Conservation (phyloP, 257 asterid species). For the Capsicum chinense region DNA sequence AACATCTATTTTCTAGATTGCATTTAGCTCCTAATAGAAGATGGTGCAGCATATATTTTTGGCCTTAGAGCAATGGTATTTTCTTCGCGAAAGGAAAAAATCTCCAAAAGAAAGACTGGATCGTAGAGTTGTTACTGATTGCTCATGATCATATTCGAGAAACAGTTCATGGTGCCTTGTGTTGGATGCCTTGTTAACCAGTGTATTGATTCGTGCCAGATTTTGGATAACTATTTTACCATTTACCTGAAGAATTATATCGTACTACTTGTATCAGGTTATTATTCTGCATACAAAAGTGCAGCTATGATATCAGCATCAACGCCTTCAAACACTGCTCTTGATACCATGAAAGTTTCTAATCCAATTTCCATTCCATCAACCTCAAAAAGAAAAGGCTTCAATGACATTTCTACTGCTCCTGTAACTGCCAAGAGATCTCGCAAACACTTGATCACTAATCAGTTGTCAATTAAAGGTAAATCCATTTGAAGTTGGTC, state of each 20-base stretch:
- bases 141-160: neutral
- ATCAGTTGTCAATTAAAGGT: conserved; percentile 56
- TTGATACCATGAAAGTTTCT: conserved; percentile 44
- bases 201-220: neutral
- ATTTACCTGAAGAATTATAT: neutral
- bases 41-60: neutral
- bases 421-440: conserved; percentile 54
- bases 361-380: conserved; percentile 48
- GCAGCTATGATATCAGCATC: conserved; percentile 55
- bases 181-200: neutral
- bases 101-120: conserved; percentile 8
- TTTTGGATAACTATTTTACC: neutral
- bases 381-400: conserved; percentile 58
- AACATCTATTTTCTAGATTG: neutral
- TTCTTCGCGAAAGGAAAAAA: neutral
- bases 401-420: conserved; percentile 46
- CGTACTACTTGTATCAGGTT: conserved; percentile 49
- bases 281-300: conserved; percentile 45
- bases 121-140: neutral
- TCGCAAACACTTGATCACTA: conserved; percentile 46
- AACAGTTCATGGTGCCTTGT: neutral
- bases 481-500: conserved; percentile 21
- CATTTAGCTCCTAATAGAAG: neutral
- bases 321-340: conserved; percentile 35
- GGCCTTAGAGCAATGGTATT: neutral